Conservation (phyloP, 2,329 filamentous ascomycete genomes). For the Alternaria longipes region DNA sequence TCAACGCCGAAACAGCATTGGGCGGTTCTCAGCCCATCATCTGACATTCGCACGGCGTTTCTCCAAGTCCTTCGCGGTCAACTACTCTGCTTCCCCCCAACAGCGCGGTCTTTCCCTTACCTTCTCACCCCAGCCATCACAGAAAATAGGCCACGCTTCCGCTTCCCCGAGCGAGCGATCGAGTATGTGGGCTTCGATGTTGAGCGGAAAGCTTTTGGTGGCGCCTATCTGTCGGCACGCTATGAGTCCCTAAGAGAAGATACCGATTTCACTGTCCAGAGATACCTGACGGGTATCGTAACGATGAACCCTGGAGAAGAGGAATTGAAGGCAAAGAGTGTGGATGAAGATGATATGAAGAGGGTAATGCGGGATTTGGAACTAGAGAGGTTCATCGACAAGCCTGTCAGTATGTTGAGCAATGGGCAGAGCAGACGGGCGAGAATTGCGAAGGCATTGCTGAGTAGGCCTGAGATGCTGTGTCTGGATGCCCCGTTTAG, state of each 20-base stretch:
- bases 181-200: constrained; percentile 91
- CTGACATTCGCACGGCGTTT: constrained; percentile 82
- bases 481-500: constrained; percentile 88
- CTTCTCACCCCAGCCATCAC: constrained; percentile 71
- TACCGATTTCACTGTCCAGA: constrained; percentile 83
- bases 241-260: constrained; percentile 89
- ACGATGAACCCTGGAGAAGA: constrained; percentile 77
- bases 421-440: constrained; percentile 92
- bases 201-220: constrained; percentile 67
- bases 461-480: constrained; percentile 80
- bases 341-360: constrained; percentile 61
- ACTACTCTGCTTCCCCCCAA: constrained; percentile 78
- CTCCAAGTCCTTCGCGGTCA: constrained; percentile 80
- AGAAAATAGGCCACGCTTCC: constrained; percentile 60
- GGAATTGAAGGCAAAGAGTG: constrained; percentile 55
- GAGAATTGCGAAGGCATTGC: constrained; percentile 84
- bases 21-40: constrained; percentile 83
- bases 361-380: constrained; percentile 75
- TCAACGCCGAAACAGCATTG: constrained; percentile 69
- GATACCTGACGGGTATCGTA: constrained; percentile 84
- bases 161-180: constrained; percentile 73
- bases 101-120: constrained; percentile 79
- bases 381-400: constrained; percentile 73
- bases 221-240: constrained; percentile 83
- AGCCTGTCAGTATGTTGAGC: constrained; percentile 89